Conservation (phyloP, 2,329 filamentous ascomycete genomes). For the Colletotrichum sp. region DNA sequence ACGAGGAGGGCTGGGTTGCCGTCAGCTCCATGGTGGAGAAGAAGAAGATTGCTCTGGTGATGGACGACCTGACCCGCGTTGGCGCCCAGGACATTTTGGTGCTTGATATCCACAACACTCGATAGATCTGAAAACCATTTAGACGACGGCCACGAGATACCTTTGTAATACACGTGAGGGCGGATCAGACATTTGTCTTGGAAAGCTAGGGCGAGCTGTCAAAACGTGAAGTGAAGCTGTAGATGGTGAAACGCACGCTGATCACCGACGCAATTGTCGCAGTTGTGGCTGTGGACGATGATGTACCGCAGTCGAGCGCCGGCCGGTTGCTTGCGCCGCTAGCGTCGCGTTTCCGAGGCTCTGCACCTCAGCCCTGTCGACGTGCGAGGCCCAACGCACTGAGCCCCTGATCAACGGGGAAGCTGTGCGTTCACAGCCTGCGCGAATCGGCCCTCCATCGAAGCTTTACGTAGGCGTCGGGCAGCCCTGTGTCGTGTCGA, state of each 20-base stretch:
- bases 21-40: constrained; percentile 92
- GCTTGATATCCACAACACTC: constrained; percentile 82
- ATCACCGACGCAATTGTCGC: neutral
- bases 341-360: constrained; percentile 1
- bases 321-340: neutral
- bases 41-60: constrained; percentile 81
- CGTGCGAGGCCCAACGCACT: neutral
- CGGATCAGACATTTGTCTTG: neutral
- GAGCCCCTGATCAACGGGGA: neutral
- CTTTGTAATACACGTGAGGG: neutral
- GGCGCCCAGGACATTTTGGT: constrained; percentile 88
- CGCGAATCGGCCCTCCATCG: neutral
- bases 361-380: constrained; percentile 4
- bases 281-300: neutral
- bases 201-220: neutral
- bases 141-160: constrained; percentile 1
- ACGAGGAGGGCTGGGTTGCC: constrained; percentile 92
- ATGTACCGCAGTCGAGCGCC: neutral
- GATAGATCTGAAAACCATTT: constrained; percentile 34
- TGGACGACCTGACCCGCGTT: constrained; percentile 80
- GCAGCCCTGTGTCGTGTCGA: neutral
- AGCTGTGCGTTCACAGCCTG: neutral
- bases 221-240: neutral
- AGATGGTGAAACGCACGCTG: neutral
- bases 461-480: neutral